Conservation (phyloP, 1,284 basidiomycete genomes). For the Sporisorium sorghi region DNA sequence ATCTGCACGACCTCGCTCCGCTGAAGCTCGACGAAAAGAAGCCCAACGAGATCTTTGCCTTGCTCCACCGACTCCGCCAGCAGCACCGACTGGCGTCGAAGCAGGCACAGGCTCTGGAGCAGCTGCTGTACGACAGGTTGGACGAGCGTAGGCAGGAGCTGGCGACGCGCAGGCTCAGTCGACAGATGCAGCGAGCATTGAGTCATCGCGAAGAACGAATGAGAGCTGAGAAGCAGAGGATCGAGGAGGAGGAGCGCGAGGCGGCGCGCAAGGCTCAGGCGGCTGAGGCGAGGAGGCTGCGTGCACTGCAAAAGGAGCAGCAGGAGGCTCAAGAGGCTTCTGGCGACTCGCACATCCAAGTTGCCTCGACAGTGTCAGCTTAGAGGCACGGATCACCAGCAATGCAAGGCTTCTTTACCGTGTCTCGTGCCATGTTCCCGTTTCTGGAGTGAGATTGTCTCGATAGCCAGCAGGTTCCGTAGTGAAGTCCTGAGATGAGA, state of each 20-base stretch:
- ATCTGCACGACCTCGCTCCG: slow-evolving; percentile 10
- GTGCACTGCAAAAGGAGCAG: slow-evolving; percentile 35
- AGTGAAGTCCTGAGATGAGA: background rate
- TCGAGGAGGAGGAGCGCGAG: slow-evolving; percentile 36
- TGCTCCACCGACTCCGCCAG: slow-evolving; percentile 34
- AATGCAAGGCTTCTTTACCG: too few relatives aligned
- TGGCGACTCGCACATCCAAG: slow-evolving; percentile 16
- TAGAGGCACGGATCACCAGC: background rate
- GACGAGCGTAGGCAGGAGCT: slow-evolving; percentile 32
- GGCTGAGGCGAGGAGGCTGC: slow-evolving; percentile 25
- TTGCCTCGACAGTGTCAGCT: slow-evolving; percentile 24
- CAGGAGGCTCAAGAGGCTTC: slow-evolving; percentile 23
- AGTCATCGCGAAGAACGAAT: slow-evolving; percentile 20
- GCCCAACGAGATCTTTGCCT: slow-evolving; percentile 27
- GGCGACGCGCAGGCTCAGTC: slow-evolving; percentile 3
- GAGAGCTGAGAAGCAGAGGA: slow-evolving; percentile 24
- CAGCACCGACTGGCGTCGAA: slow-evolving; percentile 23
- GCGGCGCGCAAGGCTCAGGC: slow-evolving; percentile 32
- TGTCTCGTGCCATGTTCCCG: too few relatives aligned
- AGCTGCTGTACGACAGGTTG: slow-evolving; percentile 40
- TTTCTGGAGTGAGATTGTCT: background rate
- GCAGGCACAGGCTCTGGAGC: slow-evolving; percentile 40
- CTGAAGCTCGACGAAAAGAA: slow-evolving; percentile 25
- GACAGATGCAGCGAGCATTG: slow-evolving; percentile 17
- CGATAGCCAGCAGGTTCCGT: too few relatives aligned